Percentiles rank a stretch among this genome's conserved stretches.
Conservation (phyloP, 345 rosid genomes). For the Ailanthus altissimus region DNA sequence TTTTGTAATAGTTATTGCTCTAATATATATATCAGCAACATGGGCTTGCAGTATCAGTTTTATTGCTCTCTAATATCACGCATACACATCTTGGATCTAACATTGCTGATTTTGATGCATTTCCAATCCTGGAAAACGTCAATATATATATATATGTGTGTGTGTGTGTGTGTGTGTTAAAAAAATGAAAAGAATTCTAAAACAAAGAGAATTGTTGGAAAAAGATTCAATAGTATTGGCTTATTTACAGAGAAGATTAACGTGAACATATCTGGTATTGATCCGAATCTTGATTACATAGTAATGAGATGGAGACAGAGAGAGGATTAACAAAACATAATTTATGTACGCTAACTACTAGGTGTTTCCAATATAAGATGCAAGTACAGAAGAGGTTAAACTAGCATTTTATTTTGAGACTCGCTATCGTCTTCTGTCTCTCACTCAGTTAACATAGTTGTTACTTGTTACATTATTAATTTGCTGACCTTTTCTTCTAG, state of each 20-base stretch:
- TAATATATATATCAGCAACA: not conserved
- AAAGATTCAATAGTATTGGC: slow-evolving; percentile 6
- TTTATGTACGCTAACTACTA: not conserved
- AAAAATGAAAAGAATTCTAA: not conserved
- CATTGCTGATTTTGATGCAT: slow-evolving; percentile 26
- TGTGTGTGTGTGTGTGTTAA: too few relatives aligned
- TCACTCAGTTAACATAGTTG: not conserved
- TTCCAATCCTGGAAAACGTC: slow-evolving; percentile 9
- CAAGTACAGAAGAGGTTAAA: not conserved
- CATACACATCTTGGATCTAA: slow-evolving; percentile 27
- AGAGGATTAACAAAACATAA: not conserved
- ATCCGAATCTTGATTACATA: slow-evolving; percentile 6
- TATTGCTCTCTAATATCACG: not conserved
- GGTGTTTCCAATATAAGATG: not conserved
- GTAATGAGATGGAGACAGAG: not conserved
- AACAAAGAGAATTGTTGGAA: not conserved
- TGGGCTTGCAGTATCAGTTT: not conserved
- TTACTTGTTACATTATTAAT: not conserved
- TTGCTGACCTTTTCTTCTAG: not conserved
- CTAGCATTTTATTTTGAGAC: not conserved
- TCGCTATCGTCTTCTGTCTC: not conserved
- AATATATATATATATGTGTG: not conserved
- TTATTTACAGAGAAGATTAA: slow-evolving; percentile 5
- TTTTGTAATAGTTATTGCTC: not conserved
- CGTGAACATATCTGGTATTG: not conserved